A percentile compares a stretch with the other conserved stretches of the same genome.
phyloP scores from a whole-genome alignment of 1,284 basidiomycete genomes.

The Cryptococcus neoformans region DNA sequence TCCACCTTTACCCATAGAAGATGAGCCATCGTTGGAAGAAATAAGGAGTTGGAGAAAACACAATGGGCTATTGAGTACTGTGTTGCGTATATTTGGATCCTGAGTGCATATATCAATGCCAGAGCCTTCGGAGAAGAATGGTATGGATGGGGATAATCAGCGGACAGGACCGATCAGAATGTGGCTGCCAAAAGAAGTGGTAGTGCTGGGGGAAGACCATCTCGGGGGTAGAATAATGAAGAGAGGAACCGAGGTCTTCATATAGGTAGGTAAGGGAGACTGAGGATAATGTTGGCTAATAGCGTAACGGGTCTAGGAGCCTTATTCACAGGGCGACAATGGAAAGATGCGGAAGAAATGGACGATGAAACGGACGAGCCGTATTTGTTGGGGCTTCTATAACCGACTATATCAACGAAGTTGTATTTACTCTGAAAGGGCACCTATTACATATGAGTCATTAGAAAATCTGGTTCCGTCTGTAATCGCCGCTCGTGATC shows the following conservation, averaged over 20 bases:
- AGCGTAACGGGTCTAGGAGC: conserved; percentile 6
- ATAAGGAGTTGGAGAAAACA: too few species aligned
- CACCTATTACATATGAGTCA: not conserved
- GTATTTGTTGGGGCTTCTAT: not conserved
- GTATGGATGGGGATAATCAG: too few species aligned
- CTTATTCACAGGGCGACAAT: conserved; percentile 12
- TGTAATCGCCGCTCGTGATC: not conserved
- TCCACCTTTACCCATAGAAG: not conserved
- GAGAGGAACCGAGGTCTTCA: conserved; percentile 6
- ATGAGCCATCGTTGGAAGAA: not conserved
- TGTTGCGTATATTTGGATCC: too few species aligned
- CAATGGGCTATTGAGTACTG: too few species aligned
- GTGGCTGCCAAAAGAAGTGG: too few species aligned
- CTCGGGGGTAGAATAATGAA: conserved; percentile 5
- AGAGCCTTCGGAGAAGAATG: too few species aligned
- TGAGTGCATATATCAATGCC: too few species aligned
- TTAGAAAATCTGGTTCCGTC: not conserved
- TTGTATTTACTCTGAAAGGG: too few species aligned
- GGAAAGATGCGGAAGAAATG: conserved; percentile 21
- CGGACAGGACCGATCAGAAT: too few species aligned
- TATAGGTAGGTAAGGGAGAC: conserved; percentile 7
- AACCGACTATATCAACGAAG: too few species aligned
- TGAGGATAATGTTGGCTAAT: not conserved
- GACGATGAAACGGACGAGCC: conserved; percentile 26
- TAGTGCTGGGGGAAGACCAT: too few species aligned